Evolutionary conservation across 169 alveolate genomes (phyloP), one percentile per base, ranked within the genome.

Genomic region (Toxoplasma gondii): DNA sequence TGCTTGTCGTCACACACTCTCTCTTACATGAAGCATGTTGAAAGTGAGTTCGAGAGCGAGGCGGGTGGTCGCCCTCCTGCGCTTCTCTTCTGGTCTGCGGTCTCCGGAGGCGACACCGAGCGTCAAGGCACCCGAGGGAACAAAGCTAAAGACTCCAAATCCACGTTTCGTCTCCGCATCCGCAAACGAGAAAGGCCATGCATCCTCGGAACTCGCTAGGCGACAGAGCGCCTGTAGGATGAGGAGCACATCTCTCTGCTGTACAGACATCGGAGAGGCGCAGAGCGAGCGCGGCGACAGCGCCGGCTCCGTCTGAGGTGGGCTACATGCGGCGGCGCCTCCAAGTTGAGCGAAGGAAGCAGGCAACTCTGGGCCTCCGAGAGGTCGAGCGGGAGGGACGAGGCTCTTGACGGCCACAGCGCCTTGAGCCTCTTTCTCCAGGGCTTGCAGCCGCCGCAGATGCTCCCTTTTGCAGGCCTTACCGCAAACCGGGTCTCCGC

Each of bases 201-300:
- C 84, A 7, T 82, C 90, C 38, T 43, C 90, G 24, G 41, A 12
- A 27, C 38, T 44, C n/a, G 90, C 90, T 0, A 82, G 90, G 19
- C 90, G 90, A 36, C 90, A 82, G 36, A 82, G 67, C 67, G 90
- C 90, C 90, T 82, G 90, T 7, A 82, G 90, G 34, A 82, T 39
- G 31, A 82, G 90, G 69, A 82, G 90, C 69, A 82, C 90, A 67
- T 82, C 90, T 19, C 90, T 41, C 41, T 43, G 90, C 90, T 82
- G 67, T 67, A 82, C 84, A n/a, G 45, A 34, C 44, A 74, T 22
- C 84, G 45, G 43, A 16, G 84, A 4, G 39, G 43, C 84, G 45
- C 49, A n/a, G 74, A 27, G 58, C 58, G 58, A 49, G 58, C 58
- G 58, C 22, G 58, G 58, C 58, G 58, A 49, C 58, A 49, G 12